Conservation (phyloP, 768 basidiomycete genomes). For the Phylloporus sp. region DNA sequence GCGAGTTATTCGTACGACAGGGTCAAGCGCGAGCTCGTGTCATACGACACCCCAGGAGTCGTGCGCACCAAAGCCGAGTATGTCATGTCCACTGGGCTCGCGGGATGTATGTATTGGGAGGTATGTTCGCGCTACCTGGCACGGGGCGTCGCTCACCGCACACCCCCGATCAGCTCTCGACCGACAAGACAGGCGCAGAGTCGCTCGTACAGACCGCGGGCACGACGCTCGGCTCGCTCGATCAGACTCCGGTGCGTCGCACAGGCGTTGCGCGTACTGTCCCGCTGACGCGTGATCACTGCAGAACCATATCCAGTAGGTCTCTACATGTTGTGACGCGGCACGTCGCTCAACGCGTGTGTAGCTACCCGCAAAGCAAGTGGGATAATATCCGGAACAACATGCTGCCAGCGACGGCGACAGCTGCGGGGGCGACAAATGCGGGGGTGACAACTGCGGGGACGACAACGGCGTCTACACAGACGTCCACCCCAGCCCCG, state of each 20-base stretch:
- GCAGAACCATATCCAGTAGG: conserved; percentile 59
- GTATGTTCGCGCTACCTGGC: conserved; percentile 18
- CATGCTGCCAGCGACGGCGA: conserved; percentile 29
- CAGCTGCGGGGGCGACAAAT: not conserved
- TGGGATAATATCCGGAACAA: conserved; percentile 69
- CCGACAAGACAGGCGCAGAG: conserved; percentile 54
- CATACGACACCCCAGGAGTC: conserved; percentile 73
- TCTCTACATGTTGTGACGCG: not conserved
- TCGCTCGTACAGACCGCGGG: conserved; percentile 55
- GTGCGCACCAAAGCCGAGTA: conserved; percentile 66
- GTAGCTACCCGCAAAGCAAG: conserved; percentile 61
- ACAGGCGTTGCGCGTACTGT: not conserved
- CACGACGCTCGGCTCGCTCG: conserved; percentile 47
- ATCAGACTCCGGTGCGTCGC: conserved; percentile 43
- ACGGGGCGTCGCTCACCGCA: not conserved
- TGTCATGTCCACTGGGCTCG: conserved; percentile 55
- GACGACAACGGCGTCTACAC: not conserved
- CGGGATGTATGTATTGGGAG: conserved; percentile 75
- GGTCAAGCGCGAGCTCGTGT: conserved; percentile 61
- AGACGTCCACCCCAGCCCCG: conserved; percentile 17
- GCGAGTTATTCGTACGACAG: conserved; percentile 76
- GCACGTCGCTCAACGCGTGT: not conserved
- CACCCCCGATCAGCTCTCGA: conserved; percentile 42
- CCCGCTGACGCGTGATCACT: not conserved
- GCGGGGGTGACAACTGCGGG: not conserved